Conservation (phyloP, 257 asterid genomes). For the Nicotiana otophora region DNA sequence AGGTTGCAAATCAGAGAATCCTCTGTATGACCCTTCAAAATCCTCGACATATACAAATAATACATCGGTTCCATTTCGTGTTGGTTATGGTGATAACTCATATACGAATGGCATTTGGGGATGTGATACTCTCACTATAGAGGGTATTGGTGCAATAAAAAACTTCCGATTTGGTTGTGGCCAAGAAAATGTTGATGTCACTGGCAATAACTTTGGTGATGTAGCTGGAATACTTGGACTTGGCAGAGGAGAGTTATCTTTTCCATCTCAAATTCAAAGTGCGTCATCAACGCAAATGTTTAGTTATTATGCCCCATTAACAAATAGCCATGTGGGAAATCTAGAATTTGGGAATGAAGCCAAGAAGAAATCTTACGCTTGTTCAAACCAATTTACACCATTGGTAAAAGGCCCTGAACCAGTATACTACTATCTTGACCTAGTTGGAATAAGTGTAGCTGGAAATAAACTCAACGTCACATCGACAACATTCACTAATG, state of each 20-base stretch:
- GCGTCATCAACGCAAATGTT: not conserved
- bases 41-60: not conserved
- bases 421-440: not conserved
- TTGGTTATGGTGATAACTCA: not conserved
- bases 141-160: not conserved
- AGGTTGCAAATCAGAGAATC: not conserved
- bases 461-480: not conserved
- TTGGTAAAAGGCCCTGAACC: not conserved
- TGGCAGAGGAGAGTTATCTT: not conserved
- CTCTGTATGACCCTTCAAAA: not conserved
- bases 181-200: rapidly evolving
- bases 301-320: not conserved
- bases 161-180: not conserved
- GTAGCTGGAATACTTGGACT: slow-evolving; percentile 13
- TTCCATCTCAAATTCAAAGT: slow-evolving; percentile 15
- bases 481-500: not conserved
- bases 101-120: not conserved
- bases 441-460: not conserved
- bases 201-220: not conserved
- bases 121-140: not conserved
- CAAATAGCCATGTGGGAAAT: not conserved
- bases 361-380: not conserved
- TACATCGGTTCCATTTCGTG: not conserved
- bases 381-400: not conserved
- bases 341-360: not conserved